Base-by-base conservation (phyloP, 495 filamentous ascomycete genomes). In the Aspergillus bridgeri region DNA sequence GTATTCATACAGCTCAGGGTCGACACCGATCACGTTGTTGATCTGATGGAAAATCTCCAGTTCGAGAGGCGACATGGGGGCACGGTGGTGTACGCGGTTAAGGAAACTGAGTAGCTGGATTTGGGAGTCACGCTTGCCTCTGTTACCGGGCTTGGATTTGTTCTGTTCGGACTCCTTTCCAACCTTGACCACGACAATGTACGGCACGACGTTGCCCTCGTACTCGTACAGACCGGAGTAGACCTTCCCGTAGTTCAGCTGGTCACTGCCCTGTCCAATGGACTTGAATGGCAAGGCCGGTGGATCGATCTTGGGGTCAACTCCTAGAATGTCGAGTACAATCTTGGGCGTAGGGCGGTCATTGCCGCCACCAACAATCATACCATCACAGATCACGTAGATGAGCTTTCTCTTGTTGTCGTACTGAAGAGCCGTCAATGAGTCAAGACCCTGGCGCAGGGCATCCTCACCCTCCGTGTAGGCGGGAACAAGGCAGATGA, bases 41-140 rank as follows among this genome's bases (percentile, higher is more conserved):
- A 98, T 93, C 70, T 98, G 94, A 62, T 98, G 93, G 79, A 96
- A 96, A 78, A 98, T 93, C 69, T 98, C 94, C 20, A 98, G 81
- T 71, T 98, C 93, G 22, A 98, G 86, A 9, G 94, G 95, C 44
- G 85, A 90, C 94, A 98, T 98, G 5, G 93, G 85, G 5, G 87
- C 76, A 57, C 91, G 90, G 69, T 98, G 89, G 69, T 98, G 94
- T 17, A 98, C 93, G 51, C 95, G 91, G 75, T 98, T 98, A 63
- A 98, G 83, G 83, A 98, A 98, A 70, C 85, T 88, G 68, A 89
- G 81, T 25, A 89, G 67, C 54, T 91, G 71, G 56, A 98, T 88
- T 72, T 98, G 94, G 17, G 92, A 93, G 74, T 98, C 94, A 79
- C 94, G 90, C 76, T 98, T 98, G 68, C 94, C 94, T 71, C 94